Evolutionary conservation across 441 rosid genomes (phyloP), one percentile per base, ranked within the genome.

Genomic region (Corymbia citriodora): DNA sequence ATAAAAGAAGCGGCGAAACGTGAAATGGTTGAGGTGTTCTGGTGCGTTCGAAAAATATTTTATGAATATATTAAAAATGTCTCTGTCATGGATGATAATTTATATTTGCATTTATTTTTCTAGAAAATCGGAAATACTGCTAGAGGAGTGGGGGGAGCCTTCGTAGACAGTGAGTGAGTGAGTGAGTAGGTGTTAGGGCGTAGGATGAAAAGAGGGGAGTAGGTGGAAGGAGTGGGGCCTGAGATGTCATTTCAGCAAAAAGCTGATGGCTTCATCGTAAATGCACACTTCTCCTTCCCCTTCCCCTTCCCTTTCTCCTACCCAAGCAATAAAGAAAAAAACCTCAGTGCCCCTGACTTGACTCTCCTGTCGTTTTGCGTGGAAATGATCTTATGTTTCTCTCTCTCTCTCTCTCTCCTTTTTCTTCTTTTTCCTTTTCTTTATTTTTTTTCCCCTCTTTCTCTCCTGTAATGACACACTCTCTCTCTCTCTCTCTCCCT

Each of bases 311-410:
- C 65, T 27, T 27, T 2, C 16, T 49, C 61, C 48, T n/a, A 9
- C 31, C 89, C 89, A 90, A 85, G 59, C 87, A 83, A 90, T 90
- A 91, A 93, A 95, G 87, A 29, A 31, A 13, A 91, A 92, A 91
- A 91, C 72, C 63, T 55, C n/a, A 89, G 91, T 91, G 31, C 40
- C 91, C 90, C 90, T 93, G 89, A 89, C 70, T 61, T 31, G 59
- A 52, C 87, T 89, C 88, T 90, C 92, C 92, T 96, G 98, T 97
- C 99, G 99, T 96, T 88, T 90, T 96, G 96, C 96, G 97, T 94
- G 96, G 96, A 93, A 93, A 91, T 94, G 93, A 91, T 86, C 59
- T 40, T 6, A 23, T 36, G 40, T 23, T 61, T 27, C 61, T 79
- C 65, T 89, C 74, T 72, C 36, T 89, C 61, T 81, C 81, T 88